A percentile compares a stretch with the other conserved stretches of the same genome.
These are phyloP conservation scores for Xylaria grammica DNA, from an alignment of 495 filamentous ascomycete species.

Conservation along the genomic window DNA sequence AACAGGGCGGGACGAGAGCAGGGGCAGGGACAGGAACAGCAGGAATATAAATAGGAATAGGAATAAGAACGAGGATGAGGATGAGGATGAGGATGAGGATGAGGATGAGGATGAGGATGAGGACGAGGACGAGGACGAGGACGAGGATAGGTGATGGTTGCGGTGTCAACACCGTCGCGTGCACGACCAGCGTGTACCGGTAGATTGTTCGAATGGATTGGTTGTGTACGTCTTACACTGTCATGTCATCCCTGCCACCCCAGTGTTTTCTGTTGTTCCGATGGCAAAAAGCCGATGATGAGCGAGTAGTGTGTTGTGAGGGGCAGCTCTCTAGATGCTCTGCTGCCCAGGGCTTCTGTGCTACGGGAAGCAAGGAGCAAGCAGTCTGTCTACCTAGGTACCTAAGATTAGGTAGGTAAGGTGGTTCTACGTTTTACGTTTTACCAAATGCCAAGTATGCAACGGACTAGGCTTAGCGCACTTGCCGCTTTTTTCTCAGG, in stretches of 20 bases:
- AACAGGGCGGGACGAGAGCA: no score
- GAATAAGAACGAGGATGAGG: no score
- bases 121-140: background rate
- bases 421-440: background rate
- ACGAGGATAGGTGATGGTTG: conserved; percentile 7
- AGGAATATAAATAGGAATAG: no score
- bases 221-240: conserved; percentile 7
- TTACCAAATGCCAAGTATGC: background rate
- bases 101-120: no score
- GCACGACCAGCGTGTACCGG: conserved; percentile 25
- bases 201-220: conserved; percentile 2
- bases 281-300: conserved; percentile 23
- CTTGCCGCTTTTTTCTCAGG: conserved; percentile 1
- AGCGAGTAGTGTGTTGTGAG: conserved; percentile 13
- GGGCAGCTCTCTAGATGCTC: conserved; percentile 12
- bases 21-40: no score
- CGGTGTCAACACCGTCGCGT: conserved; percentile 27
- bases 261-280: conserved; percentile 9
- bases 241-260: conserved; percentile 16
- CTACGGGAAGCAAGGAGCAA: no score
- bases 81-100: no score
- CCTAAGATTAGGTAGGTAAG: background rate
- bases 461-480: background rate
- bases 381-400: no score
- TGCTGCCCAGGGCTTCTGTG: no score